Base-by-base conservation (phyloP, 2,329 filamentous ascomycete genomes). In the Stenocarpella maydis region DNA sequence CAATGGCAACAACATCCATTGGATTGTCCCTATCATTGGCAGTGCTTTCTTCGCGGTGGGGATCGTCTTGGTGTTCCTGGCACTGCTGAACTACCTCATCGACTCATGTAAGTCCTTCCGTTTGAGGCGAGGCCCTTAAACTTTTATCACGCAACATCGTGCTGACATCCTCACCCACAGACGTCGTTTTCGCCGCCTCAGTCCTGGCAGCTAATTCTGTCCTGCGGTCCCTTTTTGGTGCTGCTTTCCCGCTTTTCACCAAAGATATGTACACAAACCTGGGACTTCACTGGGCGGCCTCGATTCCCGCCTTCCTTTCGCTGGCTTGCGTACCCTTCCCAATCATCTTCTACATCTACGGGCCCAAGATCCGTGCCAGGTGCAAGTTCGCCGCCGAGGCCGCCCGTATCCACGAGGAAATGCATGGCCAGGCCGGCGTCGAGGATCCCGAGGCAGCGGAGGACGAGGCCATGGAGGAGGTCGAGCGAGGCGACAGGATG, bases 241-340 rank as follows among this genome's bases (percentile, higher is more conserved):
- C 86, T 1, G 84, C 82, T 0, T 90, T 90, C 77, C 87, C 87
- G 0, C 80, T 89, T 1, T 89, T 89, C 76, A 88, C 86, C 2
- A 79, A 77, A 10, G 45, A 71, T 2, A 72, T 72, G 71, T 72
- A 71, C 66, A 47, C 45, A 3, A 67, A 63, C 15, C 66, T 72
- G 9, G 71, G 71, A n/a, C 47, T 69, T 10, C 71, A 71, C 49
- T 72, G 71, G 71, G 71, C 71, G 85, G 15, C 79, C n/a, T 78
- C 73, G 67, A 71, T 82, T 7, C 73, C 82, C 24, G 81, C 77
- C 9, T 82, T 82, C 73, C 72, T 83, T 54, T 78, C 79, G 1
- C 69, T 82, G 28, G 74, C 74, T 7, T 81, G 83, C 78, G 77
- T 79, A 69, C 80, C 81, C 6, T 80, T 82, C 65, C 81, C 81